These are phyloP conservation scores for Mucor mucedo DNA, from an alignment of 371 early-diverging fungal genomes.

Conservation along the genomic window DNA sequence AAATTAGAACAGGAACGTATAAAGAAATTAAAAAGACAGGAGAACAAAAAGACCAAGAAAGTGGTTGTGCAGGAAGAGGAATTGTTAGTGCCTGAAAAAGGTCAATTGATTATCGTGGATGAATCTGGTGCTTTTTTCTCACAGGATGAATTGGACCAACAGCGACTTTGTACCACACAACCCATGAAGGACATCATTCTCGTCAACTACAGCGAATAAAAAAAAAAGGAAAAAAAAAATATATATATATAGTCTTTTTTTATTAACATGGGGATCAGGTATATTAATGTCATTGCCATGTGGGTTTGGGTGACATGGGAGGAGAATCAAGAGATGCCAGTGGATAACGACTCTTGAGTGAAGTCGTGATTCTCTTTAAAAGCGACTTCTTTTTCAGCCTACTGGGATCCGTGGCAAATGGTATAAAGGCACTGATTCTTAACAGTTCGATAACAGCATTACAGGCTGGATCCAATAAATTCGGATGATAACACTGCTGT, in stretches of 20 bases:
- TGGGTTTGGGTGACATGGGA: conserved; percentile 9
- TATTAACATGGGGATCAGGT: conserved; percentile 19
- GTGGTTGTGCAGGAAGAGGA: neutral
- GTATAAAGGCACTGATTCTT: conserved; percentile 47
- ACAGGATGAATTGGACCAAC: neutral
- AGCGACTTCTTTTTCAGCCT: conserved; percentile 15
- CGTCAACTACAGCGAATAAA: conserved; percentile 1
- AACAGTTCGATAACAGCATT: conserved; percentile 41
- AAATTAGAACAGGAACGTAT: neutral
- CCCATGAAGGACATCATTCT: neutral
- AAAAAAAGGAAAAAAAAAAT: neutral
- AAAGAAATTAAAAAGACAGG: neutral
- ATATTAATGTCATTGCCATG: conserved; percentile 29
- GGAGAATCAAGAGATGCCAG: neutral
- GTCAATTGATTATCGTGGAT: neutral
- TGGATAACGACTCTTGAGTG: conserved; percentile 9
- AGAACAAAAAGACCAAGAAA: neutral
- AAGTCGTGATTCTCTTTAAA: conserved; percentile 14
- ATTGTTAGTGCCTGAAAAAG: neutral
- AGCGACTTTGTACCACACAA: neutral
- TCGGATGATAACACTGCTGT: conserved; percentile 40
- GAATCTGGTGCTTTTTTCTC: neutral
- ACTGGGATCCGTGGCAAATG: conserved; percentile 40
- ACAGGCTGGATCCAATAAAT: conserved; percentile 38
- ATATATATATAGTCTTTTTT: neutral